A percentile compares a stretch with the other conserved stretches of the same genome.
Evolutionary conservation across 257 asterid species (phyloP).

Genomic region (Lycium ferocissimum): DNA sequence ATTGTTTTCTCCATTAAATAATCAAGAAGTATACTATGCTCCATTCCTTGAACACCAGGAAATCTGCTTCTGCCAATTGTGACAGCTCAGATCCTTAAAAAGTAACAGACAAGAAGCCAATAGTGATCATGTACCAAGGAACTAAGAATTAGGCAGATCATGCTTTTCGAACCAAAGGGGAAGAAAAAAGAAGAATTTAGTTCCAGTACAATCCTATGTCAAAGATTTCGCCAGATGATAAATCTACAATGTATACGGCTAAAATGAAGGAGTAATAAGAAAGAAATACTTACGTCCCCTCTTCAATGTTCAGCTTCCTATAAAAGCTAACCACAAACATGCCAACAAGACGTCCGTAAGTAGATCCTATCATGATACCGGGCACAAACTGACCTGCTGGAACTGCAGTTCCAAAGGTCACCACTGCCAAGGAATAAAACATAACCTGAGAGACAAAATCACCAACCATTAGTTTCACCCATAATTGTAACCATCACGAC

Average conservation of each 20-base stretch:
- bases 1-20: not conserved
- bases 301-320: slow-evolving; percentile 82
- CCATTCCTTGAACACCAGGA: not conserved
- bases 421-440: slow-evolving; percentile 95
- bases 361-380: slow-evolving; percentile 97
- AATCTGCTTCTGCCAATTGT: not conserved
- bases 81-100: not conserved
- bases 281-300: slow-evolving; percentile 86
- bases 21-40: not conserved
- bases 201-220: not conserved
- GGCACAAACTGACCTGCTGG: slow-evolving; percentile 99
- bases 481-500: slow-evolving; percentile 23
- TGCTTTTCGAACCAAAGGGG: not conserved
- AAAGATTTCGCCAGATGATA: not conserved
- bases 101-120: not conserved
- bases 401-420: slow-evolving; percentile 96
- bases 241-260: not conserved
- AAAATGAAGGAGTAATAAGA: slow-evolving; percentile 15
- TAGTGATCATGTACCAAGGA: not conserved
- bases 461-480: not conserved
- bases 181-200: not conserved
- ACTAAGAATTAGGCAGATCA: not conserved
- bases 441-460: slow-evolving; percentile 63
- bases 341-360: slow-evolving; percentile 99
- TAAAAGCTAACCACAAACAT: slow-evolving; percentile 94